These are phyloP conservation scores for Aristolochia contorta DNA, from an alignment of 164 flowering plant species.

Conservation along the genomic window DNA sequence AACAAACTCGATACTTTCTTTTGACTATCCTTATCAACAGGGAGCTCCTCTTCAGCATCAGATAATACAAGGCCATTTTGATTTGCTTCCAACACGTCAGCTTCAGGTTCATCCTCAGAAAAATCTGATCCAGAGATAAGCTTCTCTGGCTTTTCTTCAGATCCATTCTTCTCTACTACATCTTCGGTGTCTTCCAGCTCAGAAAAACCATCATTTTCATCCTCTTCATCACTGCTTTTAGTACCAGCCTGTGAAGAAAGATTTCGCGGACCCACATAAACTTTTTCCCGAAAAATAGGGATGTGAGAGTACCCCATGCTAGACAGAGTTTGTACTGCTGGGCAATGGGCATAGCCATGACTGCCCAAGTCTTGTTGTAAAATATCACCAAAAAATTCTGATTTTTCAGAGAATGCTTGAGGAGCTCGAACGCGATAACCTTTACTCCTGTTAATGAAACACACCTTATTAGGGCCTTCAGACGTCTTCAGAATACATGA, in stretches of 20 bases:
- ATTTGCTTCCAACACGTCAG: constrained; percentile 9
- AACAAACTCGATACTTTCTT: constrained; percentile 23
- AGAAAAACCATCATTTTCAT: constrained; percentile 23
- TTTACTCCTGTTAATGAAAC: too few species aligned
- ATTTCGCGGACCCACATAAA: constrained; percentile 14
- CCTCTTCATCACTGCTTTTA: constrained; percentile 45
- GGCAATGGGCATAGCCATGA: too few species aligned
- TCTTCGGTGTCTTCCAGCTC: background rate
- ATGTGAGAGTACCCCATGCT: too few species aligned
- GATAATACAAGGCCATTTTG: constrained; percentile 11
- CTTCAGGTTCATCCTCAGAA: constrained; percentile 34
- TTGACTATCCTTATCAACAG: constrained; percentile 1
- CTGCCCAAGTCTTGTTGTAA: too few species aligned
- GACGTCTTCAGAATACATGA: too few species aligned
- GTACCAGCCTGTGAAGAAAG: constrained; percentile 68
- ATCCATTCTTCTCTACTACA: background rate
- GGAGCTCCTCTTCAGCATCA: constrained; percentile 20
- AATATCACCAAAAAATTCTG: too few species aligned
- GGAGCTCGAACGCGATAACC: too few species aligned
- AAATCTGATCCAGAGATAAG: constrained; percentile 36
- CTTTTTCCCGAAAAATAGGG: constrained; percentile 5
- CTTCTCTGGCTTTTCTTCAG: constrained; percentile 22
- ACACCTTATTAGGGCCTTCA: too few species aligned
- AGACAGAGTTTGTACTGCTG: too few species aligned
- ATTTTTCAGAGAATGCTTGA: too few species aligned